Percentiles rank a stretch among this genome's conserved stretches.
phyloP scores from a whole-genome alignment of 2,329 filamentous ascomycete genomes.

The Acrocalymma vagum region DNA sequence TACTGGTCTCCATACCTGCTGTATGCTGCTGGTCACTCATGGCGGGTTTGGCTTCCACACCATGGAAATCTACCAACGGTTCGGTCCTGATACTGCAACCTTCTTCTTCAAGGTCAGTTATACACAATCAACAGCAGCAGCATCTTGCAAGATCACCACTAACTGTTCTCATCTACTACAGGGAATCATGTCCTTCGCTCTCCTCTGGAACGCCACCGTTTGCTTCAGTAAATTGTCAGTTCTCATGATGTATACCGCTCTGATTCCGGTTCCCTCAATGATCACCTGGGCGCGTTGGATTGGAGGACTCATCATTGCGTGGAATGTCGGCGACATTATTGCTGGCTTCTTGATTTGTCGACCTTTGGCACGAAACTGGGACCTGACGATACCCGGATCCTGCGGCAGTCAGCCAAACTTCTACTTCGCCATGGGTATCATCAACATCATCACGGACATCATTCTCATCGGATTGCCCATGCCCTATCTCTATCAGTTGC shows the following conservation, averaged over 20 bases:
- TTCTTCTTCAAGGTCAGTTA: slow-evolving; percentile 30
- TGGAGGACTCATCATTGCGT: slow-evolving; percentile 18
- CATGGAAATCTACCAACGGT: slow-evolving; percentile 19
- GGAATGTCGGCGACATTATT: slow-evolving; percentile 20
- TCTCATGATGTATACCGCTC: slow-evolving; percentile 24
- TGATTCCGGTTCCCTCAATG: slow-evolving; percentile 23
- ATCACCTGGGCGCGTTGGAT: slow-evolving; percentile 8
- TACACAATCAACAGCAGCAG: neutral
- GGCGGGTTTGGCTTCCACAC: slow-evolving; percentile 31
- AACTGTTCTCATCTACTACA: too few species aligned
- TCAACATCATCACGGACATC: slow-evolving; percentile 29
- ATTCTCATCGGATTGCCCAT: slow-evolving; percentile 25
- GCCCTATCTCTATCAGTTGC: slow-evolving; percentile 25
- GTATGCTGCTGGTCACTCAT: slow-evolving; percentile 23
- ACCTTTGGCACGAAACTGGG: slow-evolving; percentile 26
- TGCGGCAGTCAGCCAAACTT: slow-evolving; percentile 27
- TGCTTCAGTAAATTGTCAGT: slow-evolving; percentile 29
- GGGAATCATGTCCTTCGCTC: slow-evolving; percentile 26
- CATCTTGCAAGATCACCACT: neutral
- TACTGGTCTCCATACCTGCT: slow-evolving; percentile 21
- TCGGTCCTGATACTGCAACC: slow-evolving; percentile 18
- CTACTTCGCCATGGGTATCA: slow-evolving; percentile 23
- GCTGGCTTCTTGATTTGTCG: slow-evolving; percentile 24
- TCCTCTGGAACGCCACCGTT: slow-evolving; percentile 29
- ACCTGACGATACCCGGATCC: slow-evolving; percentile 18